Conservation (phyloP, 441 rosid species). For the Croton laevigatus region DNA sequence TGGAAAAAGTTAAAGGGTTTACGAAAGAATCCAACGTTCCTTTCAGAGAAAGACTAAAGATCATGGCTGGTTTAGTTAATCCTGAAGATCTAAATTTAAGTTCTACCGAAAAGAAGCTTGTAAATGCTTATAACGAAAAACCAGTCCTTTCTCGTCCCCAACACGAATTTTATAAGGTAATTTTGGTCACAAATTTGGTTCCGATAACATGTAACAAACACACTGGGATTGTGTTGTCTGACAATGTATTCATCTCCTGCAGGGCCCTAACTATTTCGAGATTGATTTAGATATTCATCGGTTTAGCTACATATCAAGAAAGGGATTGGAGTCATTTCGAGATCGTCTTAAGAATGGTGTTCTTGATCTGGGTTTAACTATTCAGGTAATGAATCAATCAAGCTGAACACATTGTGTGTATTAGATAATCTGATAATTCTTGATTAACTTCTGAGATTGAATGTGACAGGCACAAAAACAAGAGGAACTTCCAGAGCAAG, state of each 20-base stretch:
- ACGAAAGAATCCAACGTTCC: conserved; percentile 66
- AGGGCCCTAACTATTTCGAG: conserved; percentile 92
- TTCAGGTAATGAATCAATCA: conserved; percentile 54
- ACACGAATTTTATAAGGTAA: conserved; percentile 68
- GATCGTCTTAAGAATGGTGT: conserved; percentile 73
- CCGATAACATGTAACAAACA: neutral
- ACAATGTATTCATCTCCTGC: conserved; percentile 14
- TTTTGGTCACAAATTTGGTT: neutral
- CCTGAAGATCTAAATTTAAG: conserved; percentile 74
- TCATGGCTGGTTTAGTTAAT: conserved; percentile 73
- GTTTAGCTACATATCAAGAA: conserved; percentile 83
- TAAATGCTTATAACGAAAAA: conserved; percentile 78
- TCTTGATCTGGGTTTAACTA: conserved; percentile 78
- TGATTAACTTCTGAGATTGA: neutral
- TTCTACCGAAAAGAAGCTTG: conserved; percentile 78
- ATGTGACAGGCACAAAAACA: conserved; percentile 68
- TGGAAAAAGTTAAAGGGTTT: conserved; percentile 89
- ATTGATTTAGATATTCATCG: conserved; percentile 92
- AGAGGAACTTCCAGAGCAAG: conserved; percentile 85
- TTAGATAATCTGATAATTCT: neutral
- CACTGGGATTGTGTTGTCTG: neutral
- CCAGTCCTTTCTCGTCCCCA: conserved; percentile 97
- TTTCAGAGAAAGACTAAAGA: conserved; percentile 92
- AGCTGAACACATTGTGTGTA: neutral
- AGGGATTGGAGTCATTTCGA: conserved; percentile 84